phyloP scores from a whole-genome alignment of 768 basidiomycete species.

The Xanthoconium stramineum region DNA sequence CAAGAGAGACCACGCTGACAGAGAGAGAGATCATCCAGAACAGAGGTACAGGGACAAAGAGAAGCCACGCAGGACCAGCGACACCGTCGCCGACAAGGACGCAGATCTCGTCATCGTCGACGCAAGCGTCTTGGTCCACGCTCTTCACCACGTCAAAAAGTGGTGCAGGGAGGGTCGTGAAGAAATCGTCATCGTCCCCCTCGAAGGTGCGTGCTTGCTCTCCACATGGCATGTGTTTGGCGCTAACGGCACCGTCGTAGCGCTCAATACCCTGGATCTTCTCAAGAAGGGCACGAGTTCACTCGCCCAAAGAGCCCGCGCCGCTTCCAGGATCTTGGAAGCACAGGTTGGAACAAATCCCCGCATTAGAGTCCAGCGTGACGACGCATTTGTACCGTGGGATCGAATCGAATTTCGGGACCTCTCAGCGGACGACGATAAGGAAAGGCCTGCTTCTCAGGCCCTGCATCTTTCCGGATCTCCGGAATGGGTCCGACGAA shows the following conservation, averaged over 20 bases:
- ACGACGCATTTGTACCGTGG: constrained; percentile 82
- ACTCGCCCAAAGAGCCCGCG: constrained; percentile 78
- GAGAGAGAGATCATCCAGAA: constrained; percentile 21
- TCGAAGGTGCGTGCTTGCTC: constrained; percentile 64
- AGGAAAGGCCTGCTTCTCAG: constrained; percentile 23
- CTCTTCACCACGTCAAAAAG: constrained; percentile 72
- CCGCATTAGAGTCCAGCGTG: constrained; percentile 77
- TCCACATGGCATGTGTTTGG: neutral
- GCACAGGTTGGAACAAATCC: constrained; percentile 81
- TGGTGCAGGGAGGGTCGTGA: constrained; percentile 77
- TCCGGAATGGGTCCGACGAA: constrained; percentile 83
- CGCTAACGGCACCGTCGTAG: constrained; percentile 38
- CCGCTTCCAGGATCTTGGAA: constrained; percentile 86
- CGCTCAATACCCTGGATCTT: constrained; percentile 85
- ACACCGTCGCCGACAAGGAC: constrained; percentile 46
- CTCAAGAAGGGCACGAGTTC: constrained; percentile 86
- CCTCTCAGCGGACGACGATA: constrained; percentile 20
- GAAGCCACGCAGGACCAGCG: constrained; percentile 23
- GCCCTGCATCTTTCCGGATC: constrained; percentile 37
- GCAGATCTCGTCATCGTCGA: constrained; percentile 78
- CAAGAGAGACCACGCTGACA: constrained; percentile 24
- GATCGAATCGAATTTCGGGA: constrained; percentile 61
- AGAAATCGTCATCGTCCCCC: constrained; percentile 79
- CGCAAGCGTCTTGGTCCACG: constrained; percentile 79
- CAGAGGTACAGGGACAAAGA: constrained; percentile 16